Evolutionary conservation across 306 rosid species (phyloP).

Genomic region (Neltuma alba): DNA sequence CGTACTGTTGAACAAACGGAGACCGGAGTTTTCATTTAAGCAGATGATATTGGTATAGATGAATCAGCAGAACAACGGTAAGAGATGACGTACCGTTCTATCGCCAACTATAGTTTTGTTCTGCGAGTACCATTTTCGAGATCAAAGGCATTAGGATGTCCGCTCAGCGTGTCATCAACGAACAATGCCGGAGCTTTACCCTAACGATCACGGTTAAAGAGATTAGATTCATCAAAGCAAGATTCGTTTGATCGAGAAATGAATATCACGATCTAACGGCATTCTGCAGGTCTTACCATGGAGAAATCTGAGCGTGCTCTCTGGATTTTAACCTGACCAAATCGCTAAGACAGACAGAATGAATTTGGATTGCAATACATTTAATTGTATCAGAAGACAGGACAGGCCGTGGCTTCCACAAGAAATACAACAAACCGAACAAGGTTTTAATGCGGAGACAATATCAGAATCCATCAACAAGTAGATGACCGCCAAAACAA

Average conservation of each 20-base stretch:
- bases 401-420: constrained; percentile 23
- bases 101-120: constrained; percentile 52
- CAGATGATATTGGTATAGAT: constrained; percentile 18
- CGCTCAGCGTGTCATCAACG: constrained; percentile 59
- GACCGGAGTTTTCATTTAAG: constrained; percentile 32
- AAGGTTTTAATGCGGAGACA: constrained; percentile 29
- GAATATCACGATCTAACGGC: constrained; percentile 28
- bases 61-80: constrained; percentile 27
- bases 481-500: not conserved
- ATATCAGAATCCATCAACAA: constrained; percentile 37
- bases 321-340: constrained; percentile 62
- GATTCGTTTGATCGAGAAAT: constrained; percentile 34
- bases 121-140: constrained; percentile 52
- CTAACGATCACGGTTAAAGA: constrained; percentile 50
- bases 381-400: constrained; percentile 12
- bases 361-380: constrained; percentile 36
- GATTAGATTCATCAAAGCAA: constrained; percentile 37
- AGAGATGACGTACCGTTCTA: constrained; percentile 61
- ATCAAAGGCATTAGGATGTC: constrained; percentile 54
- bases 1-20: constrained; percentile 78
- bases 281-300: constrained; percentile 68
- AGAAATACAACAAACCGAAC: constrained; percentile 24
- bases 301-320: constrained; percentile 44
- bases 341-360: constrained; percentile 37
- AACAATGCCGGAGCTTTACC: constrained; percentile 87